These are phyloP conservation scores for Quercus agrifolia DNA, from an alignment of 306 rosid genomes.

Conservation along the genomic window DNA sequence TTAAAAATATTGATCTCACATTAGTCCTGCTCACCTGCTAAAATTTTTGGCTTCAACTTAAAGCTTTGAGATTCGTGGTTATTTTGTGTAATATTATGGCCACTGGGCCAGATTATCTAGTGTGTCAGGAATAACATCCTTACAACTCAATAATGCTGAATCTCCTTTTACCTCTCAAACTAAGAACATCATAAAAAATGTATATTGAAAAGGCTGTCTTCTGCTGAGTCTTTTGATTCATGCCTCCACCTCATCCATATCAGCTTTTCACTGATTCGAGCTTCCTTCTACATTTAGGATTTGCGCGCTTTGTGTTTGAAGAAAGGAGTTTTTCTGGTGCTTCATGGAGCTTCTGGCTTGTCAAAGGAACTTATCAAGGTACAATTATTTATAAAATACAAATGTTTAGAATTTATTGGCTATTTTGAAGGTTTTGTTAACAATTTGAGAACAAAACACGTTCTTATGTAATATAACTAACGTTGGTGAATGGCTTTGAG, in stretches of 20 bases:
- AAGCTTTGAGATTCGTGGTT: background rate
- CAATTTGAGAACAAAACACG: background rate
- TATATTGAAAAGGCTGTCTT: background rate
- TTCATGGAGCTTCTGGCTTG: conserved; percentile 96
- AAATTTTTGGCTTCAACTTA: background rate
- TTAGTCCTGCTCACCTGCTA: background rate
- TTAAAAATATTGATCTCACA: background rate
- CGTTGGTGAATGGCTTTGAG: conserved; percentile 6
- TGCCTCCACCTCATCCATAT: background rate
- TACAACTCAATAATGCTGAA: background rate
- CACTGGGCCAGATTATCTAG: background rate
- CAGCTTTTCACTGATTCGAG: conserved; percentile 24
- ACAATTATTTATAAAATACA: background rate
- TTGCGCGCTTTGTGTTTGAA: conserved; percentile 57
- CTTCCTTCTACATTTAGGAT: conserved; percentile 42
- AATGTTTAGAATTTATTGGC: background rate
- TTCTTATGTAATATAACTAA: background rate
- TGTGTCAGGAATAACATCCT: background rate
- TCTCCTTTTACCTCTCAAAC: background rate
- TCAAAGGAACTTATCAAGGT: conserved; percentile 73
- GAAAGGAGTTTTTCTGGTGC: conserved; percentile 74
- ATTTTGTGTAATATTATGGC: too few relatives aligned
- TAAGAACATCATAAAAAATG: background rate
- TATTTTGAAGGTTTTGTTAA: conserved; percentile 4
- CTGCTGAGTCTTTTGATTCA: background rate